Conservation (phyloP, 768 basidiomycete species). For the Boletus edulis region DNA sequence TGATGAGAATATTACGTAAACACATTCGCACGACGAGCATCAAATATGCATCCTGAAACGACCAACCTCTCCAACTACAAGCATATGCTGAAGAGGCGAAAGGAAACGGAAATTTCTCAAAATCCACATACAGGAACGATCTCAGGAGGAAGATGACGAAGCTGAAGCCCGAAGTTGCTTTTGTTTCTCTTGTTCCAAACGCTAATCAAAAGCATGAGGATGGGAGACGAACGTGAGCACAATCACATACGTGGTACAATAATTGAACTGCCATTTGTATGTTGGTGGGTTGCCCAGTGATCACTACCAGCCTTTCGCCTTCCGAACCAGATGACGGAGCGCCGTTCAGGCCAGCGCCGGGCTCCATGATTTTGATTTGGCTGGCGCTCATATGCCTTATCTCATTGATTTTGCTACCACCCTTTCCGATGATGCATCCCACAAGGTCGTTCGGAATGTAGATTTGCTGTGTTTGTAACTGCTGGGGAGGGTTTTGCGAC, state of each 20-base stretch:
- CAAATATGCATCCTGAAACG: neutral
- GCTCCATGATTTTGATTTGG: slow-evolving; percentile 98
- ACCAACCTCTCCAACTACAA: slow-evolving; percentile 3
- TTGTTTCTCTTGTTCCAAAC: slow-evolving; percentile 86
- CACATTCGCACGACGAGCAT: neutral
- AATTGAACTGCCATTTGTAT: slow-evolving; percentile 96
- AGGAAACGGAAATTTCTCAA: neutral
- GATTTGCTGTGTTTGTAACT: slow-evolving; percentile 94
- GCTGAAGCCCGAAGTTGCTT: slow-evolving; percentile 58
- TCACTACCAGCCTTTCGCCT: slow-evolving; percentile 91
- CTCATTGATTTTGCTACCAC: slow-evolving; percentile 98
- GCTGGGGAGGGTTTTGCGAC: slow-evolving; percentile 61
- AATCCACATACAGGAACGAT: neutral
- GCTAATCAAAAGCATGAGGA: slow-evolving; percentile 41
- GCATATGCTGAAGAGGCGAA: neutral
- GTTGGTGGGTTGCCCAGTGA: slow-evolving; percentile 92
- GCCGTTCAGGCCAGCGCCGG: slow-evolving; percentile 77
- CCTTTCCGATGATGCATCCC: slow-evolving; percentile 97
- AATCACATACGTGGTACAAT: slow-evolving; percentile 70
- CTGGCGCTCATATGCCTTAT: slow-evolving; percentile 94
- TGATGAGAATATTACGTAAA: slow-evolving; percentile 24
- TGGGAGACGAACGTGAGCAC: neutral
- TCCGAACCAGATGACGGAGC: slow-evolving; percentile 73
- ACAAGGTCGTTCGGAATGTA: slow-evolving; percentile 98
- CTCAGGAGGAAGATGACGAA: slow-evolving; percentile 31